A percentile compares a stretch with the other conserved stretches of the same genome.
Conservation (phyloP, 768 basidiomycete genomes). For the Hygrophorus russula region DNA sequence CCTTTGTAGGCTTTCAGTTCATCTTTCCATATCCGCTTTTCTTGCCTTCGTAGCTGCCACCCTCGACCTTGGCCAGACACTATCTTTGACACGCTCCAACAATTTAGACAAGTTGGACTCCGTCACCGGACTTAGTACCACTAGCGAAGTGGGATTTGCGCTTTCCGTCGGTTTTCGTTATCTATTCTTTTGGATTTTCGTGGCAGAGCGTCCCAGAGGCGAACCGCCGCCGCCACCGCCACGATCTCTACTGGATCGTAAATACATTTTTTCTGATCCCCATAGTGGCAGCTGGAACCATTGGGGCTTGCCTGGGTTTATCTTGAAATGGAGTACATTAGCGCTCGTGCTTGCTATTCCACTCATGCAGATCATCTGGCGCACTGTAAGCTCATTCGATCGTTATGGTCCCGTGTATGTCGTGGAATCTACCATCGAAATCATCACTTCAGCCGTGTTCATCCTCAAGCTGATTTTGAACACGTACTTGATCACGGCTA, state of each 20-base stretch:
- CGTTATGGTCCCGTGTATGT: conserved; percentile 39
- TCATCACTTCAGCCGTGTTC: conserved; percentile 46
- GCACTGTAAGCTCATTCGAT: conserved; percentile 30
- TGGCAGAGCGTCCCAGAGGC: conserved; percentile 42
- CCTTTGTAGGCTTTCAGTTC: conserved; percentile 29
- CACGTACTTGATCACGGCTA: conserved; percentile 30
- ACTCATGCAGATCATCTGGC: conserved; percentile 55
- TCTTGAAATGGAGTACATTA: conserved; percentile 43
- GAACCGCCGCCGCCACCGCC: conserved; percentile 18
- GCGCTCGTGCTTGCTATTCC: conserved; percentile 33
- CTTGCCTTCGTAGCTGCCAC: conserved; percentile 52
- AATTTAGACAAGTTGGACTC: conserved; percentile 13
- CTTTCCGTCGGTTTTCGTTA: conserved; percentile 48
- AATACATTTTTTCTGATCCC: conserved; percentile 6
- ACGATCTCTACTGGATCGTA: conserved; percentile 6
- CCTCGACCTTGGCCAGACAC: conserved; percentile 47
- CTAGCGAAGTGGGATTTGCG: conserved; percentile 49
- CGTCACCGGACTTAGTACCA: conserved; percentile 28
- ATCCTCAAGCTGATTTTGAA: conserved; percentile 55
- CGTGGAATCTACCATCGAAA: conserved; percentile 44
- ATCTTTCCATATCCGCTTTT: conserved; percentile 46
- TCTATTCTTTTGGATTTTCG: conserved; percentile 60
- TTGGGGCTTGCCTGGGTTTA: conserved; percentile 46
- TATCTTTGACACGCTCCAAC: conserved; percentile 25
- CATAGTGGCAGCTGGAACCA: conserved; percentile 59